A percentile compares a stretch with the other conserved stretches of the same genome.
These are phyloP conservation scores for Claviceps digitariae DNA, from an alignment of 2,329 filamentous ascomycete species.

Conservation along the genomic window DNA sequence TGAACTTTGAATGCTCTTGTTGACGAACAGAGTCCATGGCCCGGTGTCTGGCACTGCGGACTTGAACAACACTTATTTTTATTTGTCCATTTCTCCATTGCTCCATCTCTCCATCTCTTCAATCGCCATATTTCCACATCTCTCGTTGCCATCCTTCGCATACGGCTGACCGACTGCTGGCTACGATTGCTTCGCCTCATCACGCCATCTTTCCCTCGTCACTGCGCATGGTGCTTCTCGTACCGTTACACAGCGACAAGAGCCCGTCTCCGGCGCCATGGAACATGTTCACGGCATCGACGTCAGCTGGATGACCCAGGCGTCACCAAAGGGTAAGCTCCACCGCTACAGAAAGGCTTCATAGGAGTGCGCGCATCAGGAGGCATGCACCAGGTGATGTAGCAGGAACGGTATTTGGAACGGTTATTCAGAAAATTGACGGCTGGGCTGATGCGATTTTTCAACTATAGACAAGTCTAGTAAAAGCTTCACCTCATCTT, in stretches of 20 bases:
- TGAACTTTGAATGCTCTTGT: not conserved
- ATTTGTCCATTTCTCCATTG: not conserved
- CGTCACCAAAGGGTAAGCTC: slow-evolving; percentile 59
- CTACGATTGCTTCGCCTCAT: not conserved
- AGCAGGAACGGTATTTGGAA: not conserved
- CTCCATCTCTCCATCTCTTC: not conserved
- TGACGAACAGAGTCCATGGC: not conserved
- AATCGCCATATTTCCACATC: not conserved
- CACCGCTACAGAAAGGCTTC: not conserved
- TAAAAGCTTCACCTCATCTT: slow-evolving; percentile 16
- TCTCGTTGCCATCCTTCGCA: not conserved
- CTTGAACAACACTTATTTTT: not conserved
- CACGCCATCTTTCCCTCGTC: not conserved
- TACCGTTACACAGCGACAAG: not conserved
- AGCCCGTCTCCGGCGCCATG: slow-evolving; percentile 35
- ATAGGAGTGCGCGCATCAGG: not conserved
- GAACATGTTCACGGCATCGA: slow-evolving; percentile 73
- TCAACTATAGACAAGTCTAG: slow-evolving; percentile 16
- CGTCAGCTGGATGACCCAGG: slow-evolving; percentile 79
- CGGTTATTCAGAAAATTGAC: not conserved
- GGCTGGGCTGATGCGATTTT: not conserved
- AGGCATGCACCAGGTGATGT: not conserved
- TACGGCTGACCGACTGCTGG: not conserved
- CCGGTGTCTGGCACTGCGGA: not conserved
- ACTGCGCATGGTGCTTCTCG: slow-evolving; percentile 1